Evolutionary conservation across 1,139 yeast genomes (phyloP).

Genomic region (Yamadazyma jaroonii): DNA sequence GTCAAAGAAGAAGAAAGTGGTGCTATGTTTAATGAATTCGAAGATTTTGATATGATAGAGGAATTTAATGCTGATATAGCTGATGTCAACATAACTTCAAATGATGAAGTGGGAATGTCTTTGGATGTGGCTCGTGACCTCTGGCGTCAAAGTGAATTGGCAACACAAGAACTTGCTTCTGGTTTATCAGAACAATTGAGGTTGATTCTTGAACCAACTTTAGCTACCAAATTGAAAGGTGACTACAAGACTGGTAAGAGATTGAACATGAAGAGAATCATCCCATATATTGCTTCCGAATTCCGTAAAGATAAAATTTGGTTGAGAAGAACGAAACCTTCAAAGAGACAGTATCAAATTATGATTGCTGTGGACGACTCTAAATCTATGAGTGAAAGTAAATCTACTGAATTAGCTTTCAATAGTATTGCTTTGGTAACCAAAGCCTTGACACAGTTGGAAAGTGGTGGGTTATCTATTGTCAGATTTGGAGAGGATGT

Average conservation of each 20-base stretch:
- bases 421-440: slow-evolving; percentile 93
- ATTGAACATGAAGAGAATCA: slow-evolving; percentile 94
- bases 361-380: slow-evolving; percentile 98
- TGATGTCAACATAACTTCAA: slow-evolving; percentile 25
- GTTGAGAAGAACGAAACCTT: slow-evolving; percentile 96
- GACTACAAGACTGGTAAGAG: slow-evolving; percentile 98
- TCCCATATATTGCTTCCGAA: slow-evolving; percentile 96
- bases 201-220: slow-evolving; percentile 89
- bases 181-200: slow-evolving; percentile 90
- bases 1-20: slow-evolving; percentile 26
- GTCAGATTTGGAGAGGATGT: slow-evolving; percentile 89
- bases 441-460: slow-evolving; percentile 89
- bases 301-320: slow-evolving; percentile 98
- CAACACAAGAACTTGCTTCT: slow-evolving; percentile 84
- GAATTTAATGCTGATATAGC: slow-evolving; percentile 29
- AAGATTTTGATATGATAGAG: slow-evolving; percentile 15
- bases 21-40: slow-evolving; percentile 19
- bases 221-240: slow-evolving; percentile 90
- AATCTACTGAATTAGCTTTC: slow-evolving; percentile 86
- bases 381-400: slow-evolving; percentile 94
- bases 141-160: slow-evolving; percentile 80
- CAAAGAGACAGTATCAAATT: slow-evolving; percentile 94
- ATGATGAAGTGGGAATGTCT: slow-evolving; percentile 46
- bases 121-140: slow-evolving; percentile 68
- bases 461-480: slow-evolving; percentile 89